Percentiles rank a stretch among this genome's conserved stretches.
These are phyloP conservation scores for Gentiana macrophylla DNA, from an alignment of 257 asterid genomes.

Conservation along the genomic window DNA sequence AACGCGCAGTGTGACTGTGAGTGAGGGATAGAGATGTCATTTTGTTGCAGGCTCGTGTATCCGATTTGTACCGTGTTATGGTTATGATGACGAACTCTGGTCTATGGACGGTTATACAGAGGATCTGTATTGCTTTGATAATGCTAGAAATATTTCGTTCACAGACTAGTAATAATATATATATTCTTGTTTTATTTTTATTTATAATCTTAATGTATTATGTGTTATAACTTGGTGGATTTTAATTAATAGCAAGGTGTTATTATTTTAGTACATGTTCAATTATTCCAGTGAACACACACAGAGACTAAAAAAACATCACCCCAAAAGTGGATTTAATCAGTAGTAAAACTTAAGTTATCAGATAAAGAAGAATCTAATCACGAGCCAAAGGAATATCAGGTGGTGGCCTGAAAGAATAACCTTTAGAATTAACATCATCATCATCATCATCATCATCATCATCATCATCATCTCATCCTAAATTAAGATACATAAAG, in stretches of 20 bases:
- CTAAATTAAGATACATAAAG: too few species aligned
- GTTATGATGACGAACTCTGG: constrained; percentile 11
- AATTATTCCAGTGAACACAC: too few species aligned
- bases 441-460: too few species aligned
- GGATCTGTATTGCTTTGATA: constrained; percentile 15
- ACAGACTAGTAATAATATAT: constrained; percentile 15
- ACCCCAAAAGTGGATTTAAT: too few species aligned
- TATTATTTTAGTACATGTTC: too few species aligned
- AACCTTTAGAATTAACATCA: too few species aligned
- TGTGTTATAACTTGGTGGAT: constrained; percentile 1
- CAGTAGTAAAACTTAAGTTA: too few species aligned
- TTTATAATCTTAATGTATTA: not conserved
- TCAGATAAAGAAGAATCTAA: too few species aligned
- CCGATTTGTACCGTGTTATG: constrained; percentile 6
- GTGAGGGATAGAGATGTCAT: constrained; percentile 3
- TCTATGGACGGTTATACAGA: constrained; percentile 12
- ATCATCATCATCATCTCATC: too few species aligned
- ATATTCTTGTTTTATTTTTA: not conserved
- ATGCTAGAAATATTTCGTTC: constrained; percentile 21
- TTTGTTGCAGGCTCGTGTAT: constrained; percentile 14
- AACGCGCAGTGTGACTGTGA: constrained; percentile 4
- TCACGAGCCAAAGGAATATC: too few species aligned
- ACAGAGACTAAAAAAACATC: too few species aligned
- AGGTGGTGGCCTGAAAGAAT: too few species aligned
- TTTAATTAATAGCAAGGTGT: not conserved